Percentiles rank a stretch among this genome's conserved stretches.
These are phyloP conservation scores for Colletotrichum gigasporum DNA, from an alignment of 2,329 filamentous ascomycete genomes.

Conservation along the genomic window DNA sequence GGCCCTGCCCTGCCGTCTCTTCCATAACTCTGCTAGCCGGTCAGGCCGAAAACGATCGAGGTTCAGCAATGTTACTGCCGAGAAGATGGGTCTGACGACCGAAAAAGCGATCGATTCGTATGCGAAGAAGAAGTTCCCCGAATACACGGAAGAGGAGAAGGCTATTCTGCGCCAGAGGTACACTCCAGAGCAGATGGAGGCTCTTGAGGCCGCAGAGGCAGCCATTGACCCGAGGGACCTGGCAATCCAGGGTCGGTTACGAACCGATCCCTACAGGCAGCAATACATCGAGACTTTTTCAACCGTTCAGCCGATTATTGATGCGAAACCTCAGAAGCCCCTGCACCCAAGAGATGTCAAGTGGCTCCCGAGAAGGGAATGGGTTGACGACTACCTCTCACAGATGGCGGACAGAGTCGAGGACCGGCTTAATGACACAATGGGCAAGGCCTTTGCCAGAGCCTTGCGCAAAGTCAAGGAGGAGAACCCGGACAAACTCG, in stretches of 20 bases:
- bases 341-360: constrained; percentile 59
- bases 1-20: constrained; percentile 49
- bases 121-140: constrained; percentile 61
- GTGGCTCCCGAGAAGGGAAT: constrained; percentile 71
- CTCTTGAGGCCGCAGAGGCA: constrained; percentile 82
- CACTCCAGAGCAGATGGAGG: constrained; percentile 81
- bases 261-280: constrained; percentile 76
- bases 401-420: constrained; percentile 55
- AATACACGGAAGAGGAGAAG: constrained; percentile 75
- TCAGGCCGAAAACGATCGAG: constrained; percentile 53
- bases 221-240: constrained; percentile 80
- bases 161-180: constrained; percentile 72
- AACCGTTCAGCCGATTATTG: constrained; percentile 78
- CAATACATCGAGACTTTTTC: constrained; percentile 87
- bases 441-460: constrained; percentile 51
- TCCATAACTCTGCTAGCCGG: constrained; percentile 62
- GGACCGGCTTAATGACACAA: constrained; percentile 53
- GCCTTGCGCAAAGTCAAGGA: constrained; percentile 53
- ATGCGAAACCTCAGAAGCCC: constrained; percentile 69
- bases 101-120: constrained; percentile 52
- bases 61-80: constrained; percentile 63
- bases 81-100: constrained; percentile 60
- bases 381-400: constrained; percentile 64
- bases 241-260: constrained; percentile 74
- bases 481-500: constrained; percentile 53